Base-by-base conservation (phyloP, 345 rosid genomes). In the Citrus reticulata region DNA sequence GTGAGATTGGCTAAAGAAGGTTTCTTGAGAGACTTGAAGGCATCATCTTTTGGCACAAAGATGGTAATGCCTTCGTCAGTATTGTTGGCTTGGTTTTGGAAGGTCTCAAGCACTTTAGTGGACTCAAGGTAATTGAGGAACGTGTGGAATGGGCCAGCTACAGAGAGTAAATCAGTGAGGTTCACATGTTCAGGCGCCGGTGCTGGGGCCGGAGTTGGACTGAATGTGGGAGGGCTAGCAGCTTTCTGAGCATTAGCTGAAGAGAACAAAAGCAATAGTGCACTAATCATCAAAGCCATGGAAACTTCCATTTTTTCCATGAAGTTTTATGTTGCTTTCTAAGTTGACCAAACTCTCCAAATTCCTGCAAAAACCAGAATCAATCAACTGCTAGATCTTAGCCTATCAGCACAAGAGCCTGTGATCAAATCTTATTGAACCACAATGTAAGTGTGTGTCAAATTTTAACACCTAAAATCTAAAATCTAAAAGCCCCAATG, bases 11-110 rank as follows among this genome's bases (percentile, higher is more conserved):
- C 74, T 49, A 91, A 77, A 59, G 97, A 86, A 74, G 95, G 91
- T 57, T 80, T 86, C 85, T 87, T 95, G 13, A 87, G 91, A 25
- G 90, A 83, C 69, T 91, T 83, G 85, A 97, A 97, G 74, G 98
- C 98, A 10, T 84, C 78, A 66, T 94, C 97, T 75, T 88, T 93
- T 0, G 99, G 99, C 7, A 93, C 98, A 27, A 97, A 97, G 69
- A 97, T 86, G 9, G 99, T 96, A 66, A 96, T 79, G 37, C 99
- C 99, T 83, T 91, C 92, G 1, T 90, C 87, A 1, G 97, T 92
- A 81, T 90, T 89, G 91, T 95, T 95, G 77, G 95, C 99, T 84
- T 90, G 97, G 91, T 80, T 87, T 81, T 95, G 98, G 87, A 95
- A 89, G 39, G 97, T 93, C 17, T 89, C 95, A 2, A 95, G 85